A percentile compares a stretch with the other conserved stretches of the same genome.
Evolutionary conservation across 2,329 filamentous ascomycete genomes (phyloP).

Genomic region (Lachnellula subtilissima): DNA sequence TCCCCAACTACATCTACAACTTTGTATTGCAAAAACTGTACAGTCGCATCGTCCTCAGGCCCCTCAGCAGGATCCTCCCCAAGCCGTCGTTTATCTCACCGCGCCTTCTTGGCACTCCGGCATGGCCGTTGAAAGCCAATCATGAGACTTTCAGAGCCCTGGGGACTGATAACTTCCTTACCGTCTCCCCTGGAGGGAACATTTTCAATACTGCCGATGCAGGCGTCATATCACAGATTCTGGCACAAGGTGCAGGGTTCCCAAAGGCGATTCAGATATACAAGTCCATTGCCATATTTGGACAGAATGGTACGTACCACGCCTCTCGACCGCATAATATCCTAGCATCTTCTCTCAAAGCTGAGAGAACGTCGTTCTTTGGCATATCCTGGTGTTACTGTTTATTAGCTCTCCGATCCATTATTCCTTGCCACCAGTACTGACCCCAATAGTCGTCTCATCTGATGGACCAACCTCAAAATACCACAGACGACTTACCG

Average conservation of each 20-base stretch:
- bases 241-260: slow-evolving; percentile 23
- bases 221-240: slow-evolving; percentile 39
- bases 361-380: neutral
- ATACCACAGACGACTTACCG: slow-evolving; percentile 25
- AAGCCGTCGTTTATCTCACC: slow-evolving; percentile 9
- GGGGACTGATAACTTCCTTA: slow-evolving; percentile 51
- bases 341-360: neutral
- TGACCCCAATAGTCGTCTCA: slow-evolving; percentile 15
- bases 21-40: slow-evolving; percentile 4
- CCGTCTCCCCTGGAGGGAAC: slow-evolving; percentile 54
- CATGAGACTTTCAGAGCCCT: slow-evolving; percentile 14
- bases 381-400: neutral
- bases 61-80: slow-evolving; percentile 5
- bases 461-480: slow-evolving; percentile 26
- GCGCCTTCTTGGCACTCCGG: slow-evolving; percentile 6
- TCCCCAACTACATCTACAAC: slow-evolving; percentile 17
- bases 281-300: slow-evolving; percentile 24
- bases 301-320: slow-evolving; percentile 14
- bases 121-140: slow-evolving; percentile 14
- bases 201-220: slow-evolving; percentile 56
- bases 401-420: neutral
- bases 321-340: neutral
- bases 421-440: neutral
- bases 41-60: slow-evolving; percentile 6
- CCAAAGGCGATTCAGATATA: slow-evolving; percentile 26